A percentile compares a stretch with the other conserved stretches of the same genome.
These are phyloP conservation scores for Nyssa sinensis DNA, from an alignment of 148 eudicot species.

Conservation along the genomic window DNA sequence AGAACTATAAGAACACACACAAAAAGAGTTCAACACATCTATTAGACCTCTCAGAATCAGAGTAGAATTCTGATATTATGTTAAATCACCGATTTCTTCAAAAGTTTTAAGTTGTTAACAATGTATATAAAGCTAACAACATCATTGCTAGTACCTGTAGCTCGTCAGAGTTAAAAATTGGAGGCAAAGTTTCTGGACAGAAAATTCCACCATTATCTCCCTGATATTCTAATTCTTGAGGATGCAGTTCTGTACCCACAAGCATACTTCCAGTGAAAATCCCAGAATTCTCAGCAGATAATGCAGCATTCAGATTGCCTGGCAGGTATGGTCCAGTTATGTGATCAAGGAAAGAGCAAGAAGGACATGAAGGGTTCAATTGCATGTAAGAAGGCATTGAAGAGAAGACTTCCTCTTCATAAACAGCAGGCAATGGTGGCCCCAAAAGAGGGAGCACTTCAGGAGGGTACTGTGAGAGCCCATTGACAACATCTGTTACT, in stretches of 20 bases:
- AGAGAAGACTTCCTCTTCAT: constrained; percentile 64
- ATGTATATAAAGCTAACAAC: background rate
- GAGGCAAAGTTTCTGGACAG: constrained; percentile 20
- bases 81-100: too few relatives aligned
- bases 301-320: constrained; percentile 26
- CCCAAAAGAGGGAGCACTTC: constrained; percentile 43
- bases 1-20: background rate
- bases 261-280: constrained; percentile 38
- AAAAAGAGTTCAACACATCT: too few relatives aligned
- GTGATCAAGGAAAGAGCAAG: constrained; percentile 45
- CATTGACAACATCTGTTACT: constrained; percentile 16
- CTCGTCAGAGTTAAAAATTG: constrained; percentile 19
- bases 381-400: constrained; percentile 50
- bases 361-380: constrained; percentile 35
- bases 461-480: constrained; percentile 28
- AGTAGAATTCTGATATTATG: too few relatives aligned
- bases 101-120: too few relatives aligned
- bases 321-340: constrained; percentile 40
- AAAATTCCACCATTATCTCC: constrained; percentile 59
- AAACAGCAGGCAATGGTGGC: constrained; percentile 39
- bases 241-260: constrained; percentile 39
- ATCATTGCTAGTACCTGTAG: constrained; percentile 15
- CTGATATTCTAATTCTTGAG: constrained; percentile 60
- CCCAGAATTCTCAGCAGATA: constrained; percentile 40
- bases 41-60: too few relatives aligned